Conservation (phyloP, 768 basidiomycete genomes). For the Kwoniella bestiolae region DNA sequence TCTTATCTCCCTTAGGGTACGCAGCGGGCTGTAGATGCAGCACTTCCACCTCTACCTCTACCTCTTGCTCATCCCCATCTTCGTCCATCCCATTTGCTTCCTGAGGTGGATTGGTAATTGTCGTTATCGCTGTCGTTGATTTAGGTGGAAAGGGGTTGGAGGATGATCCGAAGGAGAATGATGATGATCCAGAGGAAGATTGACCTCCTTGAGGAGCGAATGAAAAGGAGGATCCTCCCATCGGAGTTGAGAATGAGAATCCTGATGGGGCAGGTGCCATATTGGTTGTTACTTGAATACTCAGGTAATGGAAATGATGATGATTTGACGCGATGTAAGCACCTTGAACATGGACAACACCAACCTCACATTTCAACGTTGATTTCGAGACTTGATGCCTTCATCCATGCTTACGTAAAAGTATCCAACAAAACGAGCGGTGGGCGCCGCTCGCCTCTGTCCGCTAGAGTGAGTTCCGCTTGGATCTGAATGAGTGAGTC, state of each 20-base stretch:
- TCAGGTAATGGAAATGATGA: too few relatives aligned
- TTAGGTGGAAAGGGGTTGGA: background rate
- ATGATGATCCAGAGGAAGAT: slow-evolving; percentile 19
- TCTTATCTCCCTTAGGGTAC: slow-evolving; percentile 25
- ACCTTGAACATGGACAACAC: background rate
- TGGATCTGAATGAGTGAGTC: background rate
- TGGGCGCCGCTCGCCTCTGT: background rate
- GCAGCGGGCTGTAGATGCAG: slow-evolving; percentile 37
- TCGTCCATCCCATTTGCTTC: background rate
- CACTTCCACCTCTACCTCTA: slow-evolving; percentile 26
- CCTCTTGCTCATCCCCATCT: slow-evolving; percentile 9
- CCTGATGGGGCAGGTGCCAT: slow-evolving; percentile 22
- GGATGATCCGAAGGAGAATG: slow-evolving; percentile 18
- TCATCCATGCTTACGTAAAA: too few relatives aligned
- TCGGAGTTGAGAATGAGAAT: slow-evolving; percentile 12
- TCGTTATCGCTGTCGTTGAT: background rate
- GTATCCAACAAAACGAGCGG: background rate
- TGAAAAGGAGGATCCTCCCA: slow-evolving; percentile 22
- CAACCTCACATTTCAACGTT: background rate
- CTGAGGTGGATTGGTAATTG: background rate
- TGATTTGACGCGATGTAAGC: background rate
- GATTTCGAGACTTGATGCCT: too few relatives aligned
- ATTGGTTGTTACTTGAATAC: slow-evolving; percentile 2
- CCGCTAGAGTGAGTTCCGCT: background rate
- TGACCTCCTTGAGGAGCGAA: slow-evolving; percentile 13